A percentile compares a stretch with the other conserved stretches of the same genome.
Evolutionary conservation across 768 basidiomycete species (phyloP).

Genomic region (Lentinula aciculospora): DNA sequence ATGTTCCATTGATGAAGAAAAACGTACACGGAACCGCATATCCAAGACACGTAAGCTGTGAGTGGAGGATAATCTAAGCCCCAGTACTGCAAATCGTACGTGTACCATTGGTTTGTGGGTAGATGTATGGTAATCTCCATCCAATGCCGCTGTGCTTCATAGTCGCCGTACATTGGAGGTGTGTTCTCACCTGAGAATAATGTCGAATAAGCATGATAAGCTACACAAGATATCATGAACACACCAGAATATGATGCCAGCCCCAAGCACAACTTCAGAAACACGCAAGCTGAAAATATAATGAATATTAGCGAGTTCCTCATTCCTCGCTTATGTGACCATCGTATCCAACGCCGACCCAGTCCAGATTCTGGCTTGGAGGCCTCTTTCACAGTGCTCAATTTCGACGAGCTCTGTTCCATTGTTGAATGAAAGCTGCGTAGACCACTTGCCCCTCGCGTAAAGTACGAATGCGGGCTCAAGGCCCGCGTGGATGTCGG

Average conservation of each 20-base stretch:
- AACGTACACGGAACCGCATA: constrained; percentile 72
- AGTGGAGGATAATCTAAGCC: constrained; percentile 93
- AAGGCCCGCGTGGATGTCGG: constrained; percentile 29
- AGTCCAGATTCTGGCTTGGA: constrained; percentile 28
- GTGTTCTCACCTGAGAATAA: constrained; percentile 49
- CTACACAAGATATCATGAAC: constrained; percentile 17
- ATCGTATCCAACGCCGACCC: constrained; percentile 63
- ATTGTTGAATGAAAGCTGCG: constrained; percentile 40
- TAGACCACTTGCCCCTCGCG: constrained; percentile 12
- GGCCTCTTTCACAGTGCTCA: constrained; percentile 5
- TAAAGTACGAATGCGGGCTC: constrained; percentile 14
- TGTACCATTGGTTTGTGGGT: constrained; percentile 78
- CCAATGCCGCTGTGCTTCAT: constrained; percentile 93
- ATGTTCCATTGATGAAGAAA: background rate
- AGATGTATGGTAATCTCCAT: constrained; percentile 86
- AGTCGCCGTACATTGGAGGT: constrained; percentile 88
- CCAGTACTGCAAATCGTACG: constrained; percentile 87
- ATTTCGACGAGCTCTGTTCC: constrained; percentile 22
- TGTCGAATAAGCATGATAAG: constrained; percentile 2
- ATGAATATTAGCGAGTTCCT: constrained; percentile 55
- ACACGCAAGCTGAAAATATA: constrained; percentile 44
- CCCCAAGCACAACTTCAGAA: constrained; percentile 66
- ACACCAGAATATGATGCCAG: constrained; percentile 80
- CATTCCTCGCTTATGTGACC: constrained; percentile 71
- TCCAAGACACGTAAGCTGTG: constrained; percentile 86